phyloP scores from a whole-genome alignment of 1,284 basidiomycete species.

The Cutaneotrichosporon sp. region DNA sequence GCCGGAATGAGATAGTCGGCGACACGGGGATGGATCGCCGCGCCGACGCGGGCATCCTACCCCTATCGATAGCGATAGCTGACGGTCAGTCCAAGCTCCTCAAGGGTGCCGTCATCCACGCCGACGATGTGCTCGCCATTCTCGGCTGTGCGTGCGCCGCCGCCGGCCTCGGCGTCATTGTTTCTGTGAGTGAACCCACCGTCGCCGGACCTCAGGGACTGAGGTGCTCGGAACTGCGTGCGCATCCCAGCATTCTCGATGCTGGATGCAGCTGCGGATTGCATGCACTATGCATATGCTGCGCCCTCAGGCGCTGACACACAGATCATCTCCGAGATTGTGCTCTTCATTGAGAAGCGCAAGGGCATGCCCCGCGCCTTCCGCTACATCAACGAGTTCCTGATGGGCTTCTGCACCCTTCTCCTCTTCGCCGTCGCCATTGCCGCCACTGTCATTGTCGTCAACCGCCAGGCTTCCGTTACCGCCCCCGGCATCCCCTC shows the following conservation, averaged over 20 bases:
- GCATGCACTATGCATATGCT: neutral
- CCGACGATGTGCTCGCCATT: constrained; percentile 19
- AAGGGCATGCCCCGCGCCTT: constrained; percentile 7
- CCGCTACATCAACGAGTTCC: constrained; percentile 21
- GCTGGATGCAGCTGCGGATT: too few species aligned
- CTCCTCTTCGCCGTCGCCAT: constrained; percentile 20
- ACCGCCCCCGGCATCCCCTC: constrained; percentile 1
- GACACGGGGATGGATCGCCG: constrained; percentile 1
- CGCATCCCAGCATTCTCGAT: too few species aligned
- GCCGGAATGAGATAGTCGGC: neutral
- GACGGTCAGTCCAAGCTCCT: constrained; percentile 3
- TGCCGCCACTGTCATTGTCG: constrained; percentile 16
- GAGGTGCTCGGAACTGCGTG: too few species aligned
- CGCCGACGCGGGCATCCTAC: neutral
- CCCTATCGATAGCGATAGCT: constrained; percentile 1
- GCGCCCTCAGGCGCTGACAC: neutral
- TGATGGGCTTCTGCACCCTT: constrained; percentile 13
- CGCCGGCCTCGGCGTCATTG: constrained; percentile 18
- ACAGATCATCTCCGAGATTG: constrained; percentile 19
- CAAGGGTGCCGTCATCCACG: constrained; percentile 8
- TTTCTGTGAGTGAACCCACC: constrained; percentile 14
- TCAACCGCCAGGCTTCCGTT: neutral
- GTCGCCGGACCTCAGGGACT: too few species aligned
- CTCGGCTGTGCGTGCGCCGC: constrained; percentile 14
- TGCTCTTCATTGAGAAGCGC: constrained; percentile 20